phyloP scores from a whole-genome alignment of 2,329 filamentous ascomycete genomes.

The Dactylellina leptospora region DNA sequence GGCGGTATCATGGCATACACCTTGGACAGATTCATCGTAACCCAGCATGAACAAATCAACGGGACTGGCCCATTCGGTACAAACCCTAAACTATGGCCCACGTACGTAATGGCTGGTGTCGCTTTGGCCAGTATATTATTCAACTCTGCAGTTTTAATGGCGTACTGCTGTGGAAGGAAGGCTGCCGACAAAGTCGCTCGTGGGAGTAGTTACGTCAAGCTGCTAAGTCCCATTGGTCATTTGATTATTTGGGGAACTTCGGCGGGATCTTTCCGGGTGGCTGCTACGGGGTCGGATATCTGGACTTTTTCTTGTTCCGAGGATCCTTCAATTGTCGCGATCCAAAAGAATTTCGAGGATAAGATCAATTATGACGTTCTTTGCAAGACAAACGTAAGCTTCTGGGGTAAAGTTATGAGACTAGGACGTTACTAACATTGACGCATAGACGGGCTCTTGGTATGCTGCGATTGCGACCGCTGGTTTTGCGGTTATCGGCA shows the following conservation, averaged over 20 bases:
- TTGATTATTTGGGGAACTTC: conserved; percentile 38
- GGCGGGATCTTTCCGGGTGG: conserved; percentile 29
- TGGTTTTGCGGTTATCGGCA: conserved; percentile 29
- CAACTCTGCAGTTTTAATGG: conserved; percentile 24
- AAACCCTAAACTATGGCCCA: conserved; percentile 52
- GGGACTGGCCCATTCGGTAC: conserved; percentile 41
- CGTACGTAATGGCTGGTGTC: conserved; percentile 36
- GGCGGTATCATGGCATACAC: conserved; percentile 46
- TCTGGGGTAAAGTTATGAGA: neutral
- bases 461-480: conserved; percentile 44
- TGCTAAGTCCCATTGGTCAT: conserved; percentile 44
- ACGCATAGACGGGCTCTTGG: conserved; percentile 22
- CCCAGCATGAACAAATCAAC: conserved; percentile 37
- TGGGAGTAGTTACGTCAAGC: conserved; percentile 24
- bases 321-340: conserved; percentile 29
- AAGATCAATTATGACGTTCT: conserved; percentile 37
- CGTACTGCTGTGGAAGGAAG: conserved; percentile 42
- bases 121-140: conserved; percentile 23
- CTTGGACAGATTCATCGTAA: conserved; percentile 30
- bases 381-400: conserved; percentile 41
- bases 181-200: conserved; percentile 41
- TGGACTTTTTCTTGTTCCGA: conserved; percentile 48
- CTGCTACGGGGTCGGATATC: conserved; percentile 32
- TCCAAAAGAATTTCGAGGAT: conserved; percentile 37
- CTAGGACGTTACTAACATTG: neutral